These are phyloP conservation scores for Linnemannia elongata DNA, from an alignment of 192 early-diverging fungal genomes.

Conservation along the genomic window DNA sequence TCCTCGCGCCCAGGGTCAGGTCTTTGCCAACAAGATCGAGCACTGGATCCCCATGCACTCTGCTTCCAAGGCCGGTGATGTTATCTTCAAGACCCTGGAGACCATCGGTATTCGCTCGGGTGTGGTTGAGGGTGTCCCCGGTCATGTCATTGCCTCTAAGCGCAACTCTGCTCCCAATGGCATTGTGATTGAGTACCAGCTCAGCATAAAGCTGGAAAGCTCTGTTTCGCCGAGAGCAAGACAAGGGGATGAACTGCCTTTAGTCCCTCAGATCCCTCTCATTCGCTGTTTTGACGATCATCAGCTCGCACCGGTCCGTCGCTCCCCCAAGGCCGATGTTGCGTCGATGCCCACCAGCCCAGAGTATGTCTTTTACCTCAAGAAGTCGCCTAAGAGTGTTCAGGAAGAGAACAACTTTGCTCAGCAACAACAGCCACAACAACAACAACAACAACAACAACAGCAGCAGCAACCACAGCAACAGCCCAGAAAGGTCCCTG, in stretches of 20 bases:
- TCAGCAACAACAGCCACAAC: constrained; percentile 10
- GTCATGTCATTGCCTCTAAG: constrained; percentile 29
- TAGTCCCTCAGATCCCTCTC: constrained; percentile 32
- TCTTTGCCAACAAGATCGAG: constrained; percentile 26
- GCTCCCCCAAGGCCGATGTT: constrained; percentile 50
- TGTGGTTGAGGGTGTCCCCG: constrained; percentile 57
- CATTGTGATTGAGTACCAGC: constrained; percentile 46
- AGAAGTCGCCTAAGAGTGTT: constrained; percentile 33
- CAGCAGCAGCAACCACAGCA: constrained; percentile 16
- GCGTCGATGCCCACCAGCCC: constrained; percentile 46
- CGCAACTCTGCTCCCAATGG: constrained; percentile 27
- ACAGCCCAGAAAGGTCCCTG: constrained; percentile 25
- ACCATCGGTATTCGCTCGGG: constrained; percentile 64
- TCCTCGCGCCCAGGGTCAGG: constrained; percentile 32
- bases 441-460: constrained; percentile 7
- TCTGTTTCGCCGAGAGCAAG: constrained; percentile 20
- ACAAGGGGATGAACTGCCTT: constrained; percentile 40
- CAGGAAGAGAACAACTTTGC: constrained; percentile 29
- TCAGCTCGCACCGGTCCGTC: constrained; percentile 37
- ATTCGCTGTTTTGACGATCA: constrained; percentile 48
- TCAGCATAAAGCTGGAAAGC: constrained; percentile 26
- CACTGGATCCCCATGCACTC: constrained; percentile 60
- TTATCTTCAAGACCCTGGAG: constrained; percentile 61
- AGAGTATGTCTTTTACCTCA: constrained; percentile 40
- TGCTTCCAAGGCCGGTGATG: constrained; percentile 58